Base-by-base conservation (phyloP, 73 alveolate species). In the Paramecium sonneborni region DNA sequence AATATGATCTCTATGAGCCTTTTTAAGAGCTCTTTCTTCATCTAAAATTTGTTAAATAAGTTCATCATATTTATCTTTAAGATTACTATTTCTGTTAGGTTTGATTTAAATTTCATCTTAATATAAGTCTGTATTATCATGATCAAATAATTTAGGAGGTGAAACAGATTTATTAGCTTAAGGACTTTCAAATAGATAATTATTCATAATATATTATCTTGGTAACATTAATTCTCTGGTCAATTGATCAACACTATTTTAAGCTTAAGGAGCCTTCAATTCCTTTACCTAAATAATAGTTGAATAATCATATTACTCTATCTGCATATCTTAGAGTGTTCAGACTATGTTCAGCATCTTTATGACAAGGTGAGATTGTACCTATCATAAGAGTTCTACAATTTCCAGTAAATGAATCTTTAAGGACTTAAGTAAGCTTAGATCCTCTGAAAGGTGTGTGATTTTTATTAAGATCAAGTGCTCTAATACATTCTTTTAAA, bases 341-440 rank as follows among this genome's bases (percentile, higher is more conserved):
- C 48, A 99, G 94, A 84, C 99, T 96, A 90, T 99, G 99, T 92
- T 99, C 99, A 76, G 99, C 95, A 30, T 99, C 95, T 23, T 95
- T 94, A 58, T 93, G 85, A 48, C 99, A 97, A 14, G 99, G 99
- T 28, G 99, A 97, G 23, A 99, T 98, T 55, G 98, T 98, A 39
- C 99, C 99, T 24, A 99, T 99, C 99, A 99, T 99, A 79, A 96
- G 97, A n/a, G 99, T 99, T 88, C 99, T 98, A 87, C 99, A 98
- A 93, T 99, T 99, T 0, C 99, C 99, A 35, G 97, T 96, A 85
- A 99, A 99, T 41, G 99, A 98, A 95, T 99, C 99, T 90, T 99
- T 99, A 67, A 99, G 92, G 1, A 79, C 90, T 86, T 85, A 93
- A 1, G 99, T 98, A 82, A 99, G 95, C 92, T 99, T 99, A 94